These are phyloP conservation scores for Thymus mandschuricus DNA, from an alignment of 257 asterid species.

Conservation along the genomic window DNA sequence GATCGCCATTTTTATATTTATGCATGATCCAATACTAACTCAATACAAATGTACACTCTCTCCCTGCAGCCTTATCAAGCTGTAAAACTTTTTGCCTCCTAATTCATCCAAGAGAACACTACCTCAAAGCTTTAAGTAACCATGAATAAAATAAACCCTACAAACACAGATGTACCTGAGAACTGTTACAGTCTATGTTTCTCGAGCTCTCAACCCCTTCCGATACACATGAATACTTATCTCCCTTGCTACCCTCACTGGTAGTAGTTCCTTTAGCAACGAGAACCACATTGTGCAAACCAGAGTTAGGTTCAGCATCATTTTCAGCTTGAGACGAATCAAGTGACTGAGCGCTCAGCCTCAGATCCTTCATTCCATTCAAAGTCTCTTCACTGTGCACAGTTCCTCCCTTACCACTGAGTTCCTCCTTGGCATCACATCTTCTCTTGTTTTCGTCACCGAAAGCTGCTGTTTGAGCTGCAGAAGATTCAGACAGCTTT, in stretches of 20 bases:
- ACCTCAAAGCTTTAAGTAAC: slow-evolving; percentile 13
- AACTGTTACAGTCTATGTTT: slow-evolving; percentile 26
- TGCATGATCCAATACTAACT: not conserved
- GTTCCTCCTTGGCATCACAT: slow-evolving; percentile 23
- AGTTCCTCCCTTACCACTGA: slow-evolving; percentile 23
- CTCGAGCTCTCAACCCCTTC: slow-evolving; percentile 25
- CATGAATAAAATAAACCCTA: slow-evolving; percentile 9
- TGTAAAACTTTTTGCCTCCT: slow-evolving; percentile 13
- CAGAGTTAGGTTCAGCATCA: slow-evolving; percentile 30
- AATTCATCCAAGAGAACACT: not conserved
- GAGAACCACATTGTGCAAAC: slow-evolving; percentile 7
- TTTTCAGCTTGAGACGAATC: slow-evolving; percentile 21
- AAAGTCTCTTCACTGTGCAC: slow-evolving; percentile 34
- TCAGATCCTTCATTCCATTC: slow-evolving; percentile 24
- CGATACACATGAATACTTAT: slow-evolving; percentile 3
- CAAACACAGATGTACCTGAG: slow-evolving; percentile 28
- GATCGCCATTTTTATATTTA: not conserved
- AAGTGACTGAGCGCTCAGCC: slow-evolving; percentile 26
- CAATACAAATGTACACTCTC: not conserved
- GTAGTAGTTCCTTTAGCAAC: slow-evolving; percentile 29
- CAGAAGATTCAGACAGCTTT: slow-evolving; percentile 51
- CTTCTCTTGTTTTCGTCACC: slow-evolving; percentile 24
- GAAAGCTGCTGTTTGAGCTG: slow-evolving; percentile 25
- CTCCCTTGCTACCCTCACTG: slow-evolving; percentile 15
- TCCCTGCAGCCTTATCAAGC: slow-evolving; percentile 8